Base-by-base conservation (phyloP, 2,329 filamentous ascomycete species). In the Pezicula radicicola region DNA sequence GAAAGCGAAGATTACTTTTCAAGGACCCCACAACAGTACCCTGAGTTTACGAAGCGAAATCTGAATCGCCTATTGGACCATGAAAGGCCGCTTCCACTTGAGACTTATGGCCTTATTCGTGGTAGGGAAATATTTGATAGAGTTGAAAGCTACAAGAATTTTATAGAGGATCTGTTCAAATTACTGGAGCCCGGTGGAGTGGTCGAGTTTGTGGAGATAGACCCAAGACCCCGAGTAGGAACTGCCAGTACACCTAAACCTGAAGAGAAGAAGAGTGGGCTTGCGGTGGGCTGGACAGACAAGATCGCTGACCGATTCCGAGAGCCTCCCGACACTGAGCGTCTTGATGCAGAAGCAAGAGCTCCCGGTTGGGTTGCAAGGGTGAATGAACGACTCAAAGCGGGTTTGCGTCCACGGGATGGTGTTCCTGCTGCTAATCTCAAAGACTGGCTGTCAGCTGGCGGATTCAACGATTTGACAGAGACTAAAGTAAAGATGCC, bases 141-240 rank as follows among this genome's bases (percentile, higher is more conserved):
- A 44, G 46, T 64, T 46, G 59, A 64, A 43, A 66, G 50, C 48
- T 66, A 59, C 47, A 63, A 59, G 43, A 55, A 43, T 12, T 63
- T 66, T 33, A 54, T 66, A 15, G 63, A 66, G 35, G 55, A 64
- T 49, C 51, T 66, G 7, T 37, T 8, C 21, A 60, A 56, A 36
- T 53, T 65, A 16, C 55, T 66, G 3, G 57, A 65, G 27, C 62
- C 63, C n/a, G 62, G 60, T 44, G 64, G 63, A 8, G 60, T 66
- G 35, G 57, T 67, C 16, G 63, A 67, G 48, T 66, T 67, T 28
- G 46, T 63, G 4, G 63, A 67, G 47, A 51, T 66, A 30, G 63
- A 67, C 47, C 59, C 61, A 18, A 52, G 63, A 46, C 64, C 63
- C 16, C 59, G 64, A 25, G 50, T 47, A 4, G 27, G 27, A 15